Evolutionary conservation across 805 yeast species (phyloP).

Genomic region (Zygosaccharomyces lentus): DNA sequence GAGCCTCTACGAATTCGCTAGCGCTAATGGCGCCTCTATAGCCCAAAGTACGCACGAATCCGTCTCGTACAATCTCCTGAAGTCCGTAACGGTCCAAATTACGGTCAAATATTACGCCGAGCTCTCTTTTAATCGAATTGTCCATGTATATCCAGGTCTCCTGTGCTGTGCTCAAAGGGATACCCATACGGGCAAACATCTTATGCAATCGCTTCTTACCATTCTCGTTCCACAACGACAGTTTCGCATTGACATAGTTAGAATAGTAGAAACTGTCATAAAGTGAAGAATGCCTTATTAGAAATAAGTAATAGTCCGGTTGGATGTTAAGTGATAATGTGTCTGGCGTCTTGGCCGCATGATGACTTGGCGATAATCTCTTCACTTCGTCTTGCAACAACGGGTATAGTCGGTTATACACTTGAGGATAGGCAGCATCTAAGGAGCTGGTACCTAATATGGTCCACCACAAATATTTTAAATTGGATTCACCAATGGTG

Average conservation of each 20-base stretch:
- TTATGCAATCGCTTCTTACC: constrained; percentile 84
- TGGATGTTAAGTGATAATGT: constrained; percentile 56
- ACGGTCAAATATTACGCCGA: constrained; percentile 63
- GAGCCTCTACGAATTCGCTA: constrained; percentile 85
- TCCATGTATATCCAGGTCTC: constrained; percentile 93
- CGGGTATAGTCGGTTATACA: constrained; percentile 69
- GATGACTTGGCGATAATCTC: constrained; percentile 50
- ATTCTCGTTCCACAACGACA: constrained; percentile 85
- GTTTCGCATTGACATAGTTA: constrained; percentile 83
- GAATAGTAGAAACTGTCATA: constrained; percentile 89
- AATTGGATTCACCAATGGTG: constrained; percentile 72
- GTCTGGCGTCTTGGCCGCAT: constrained; percentile 38
- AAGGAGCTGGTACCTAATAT: constrained; percentile 84
- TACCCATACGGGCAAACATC: constrained; percentile 95
- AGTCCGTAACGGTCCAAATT: constrained; percentile 74
- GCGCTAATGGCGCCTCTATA: constrained; percentile 85
- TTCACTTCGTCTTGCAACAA: constrained; percentile 76
- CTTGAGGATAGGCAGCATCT: constrained; percentile 66
- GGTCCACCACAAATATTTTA: constrained; percentile 75
- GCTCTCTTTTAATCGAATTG: constrained; percentile 65
- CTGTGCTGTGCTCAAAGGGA: constrained; percentile 79
- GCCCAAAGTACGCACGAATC: constrained; percentile 83
- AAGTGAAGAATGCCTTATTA: constrained; percentile 88
- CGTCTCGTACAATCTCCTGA: constrained; percentile 77
- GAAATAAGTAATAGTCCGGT: constrained; percentile 78